Evolutionary conservation across 345 rosid species (phyloP).

Genomic region (Diplotaxis tenuifolia): DNA sequence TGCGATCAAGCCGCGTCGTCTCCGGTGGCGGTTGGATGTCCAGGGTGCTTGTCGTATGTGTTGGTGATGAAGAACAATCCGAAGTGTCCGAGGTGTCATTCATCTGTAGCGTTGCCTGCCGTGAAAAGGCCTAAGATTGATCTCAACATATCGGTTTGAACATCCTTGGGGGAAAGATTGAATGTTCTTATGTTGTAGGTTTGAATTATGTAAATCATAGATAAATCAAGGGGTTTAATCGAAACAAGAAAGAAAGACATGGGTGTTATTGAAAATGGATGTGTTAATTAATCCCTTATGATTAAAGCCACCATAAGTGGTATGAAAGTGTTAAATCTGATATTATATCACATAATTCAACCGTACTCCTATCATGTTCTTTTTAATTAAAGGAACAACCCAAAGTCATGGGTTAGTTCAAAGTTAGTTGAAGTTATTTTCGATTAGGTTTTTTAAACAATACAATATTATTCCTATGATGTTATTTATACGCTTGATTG

Average conservation of each 20-base stretch:
- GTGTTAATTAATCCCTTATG: not conserved
- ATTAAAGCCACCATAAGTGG: not conserved
- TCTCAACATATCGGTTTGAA: constrained; percentile 71
- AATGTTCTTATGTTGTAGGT: not conserved
- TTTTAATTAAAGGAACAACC: not conserved
- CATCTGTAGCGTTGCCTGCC: constrained; percentile 53
- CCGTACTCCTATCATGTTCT: not conserved
- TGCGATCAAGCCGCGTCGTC: constrained; percentile 25
- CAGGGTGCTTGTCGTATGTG: constrained; percentile 82
- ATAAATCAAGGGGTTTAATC: constrained; percentile 3
- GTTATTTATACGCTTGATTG: not conserved
- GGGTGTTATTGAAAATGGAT: not conserved
- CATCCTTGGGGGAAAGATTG: not conserved
- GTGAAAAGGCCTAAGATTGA: constrained; percentile 71
- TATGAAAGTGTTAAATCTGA: not conserved
- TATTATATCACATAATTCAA: not conserved
- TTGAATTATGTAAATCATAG: constrained; percentile 26
- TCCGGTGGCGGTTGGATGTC: constrained; percentile 75
- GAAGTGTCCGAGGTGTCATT: constrained; percentile 76
- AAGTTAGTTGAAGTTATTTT: constrained; percentile 11
- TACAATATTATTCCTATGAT: not conserved
- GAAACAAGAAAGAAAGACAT: not conserved
- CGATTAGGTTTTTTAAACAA: not conserved
- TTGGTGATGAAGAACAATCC: constrained; percentile 60
- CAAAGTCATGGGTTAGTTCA: constrained; percentile 20